Base-by-base conservation (phyloP, 495 filamentous ascomycete species). In the Viridothelium virens region DNA sequence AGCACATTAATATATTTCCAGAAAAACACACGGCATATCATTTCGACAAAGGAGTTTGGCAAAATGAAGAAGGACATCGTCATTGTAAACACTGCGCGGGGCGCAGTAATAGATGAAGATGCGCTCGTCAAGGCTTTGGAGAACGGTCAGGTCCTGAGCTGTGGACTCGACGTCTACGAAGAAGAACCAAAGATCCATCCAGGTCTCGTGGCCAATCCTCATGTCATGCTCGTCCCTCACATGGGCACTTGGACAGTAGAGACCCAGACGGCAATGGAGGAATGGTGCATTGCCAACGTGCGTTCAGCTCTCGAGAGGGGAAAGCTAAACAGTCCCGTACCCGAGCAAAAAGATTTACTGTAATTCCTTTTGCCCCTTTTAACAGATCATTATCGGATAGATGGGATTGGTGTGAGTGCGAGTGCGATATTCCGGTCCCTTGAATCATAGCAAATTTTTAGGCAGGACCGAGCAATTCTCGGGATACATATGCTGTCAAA, bases 1-100 rank as follows among this genome's bases (percentile, higher is more conserved):
- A 59, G 7, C 16, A 14, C 47, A 62, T 31, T 67, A 31, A 64
- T 67, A 12, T 68, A 36, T 39, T 11, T 11, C 36, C 62, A 89
- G 86, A 80, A 82, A 76, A 72, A 83, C 47, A 89, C 88, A 33
- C 83, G 79, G 62, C 87, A 90, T 69, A 85, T 87, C 67, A 88
- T 90, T 67, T 82, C 85, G 41, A 79, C 75, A 46, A 67, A 76
- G 3, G 82, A 90, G 69, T 88, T 91, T 71, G 78, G 77, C 33
- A 80, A 80, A 72, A 91, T 90, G 88, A 91, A 90, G 74, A 78
- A 79, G 63, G 86, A 87, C 41, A 81, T 88, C 48, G 84, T 89
- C 38, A 84, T 91, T 34, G 82, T 91, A 65, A 89, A 89, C 75
- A 90, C 88, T 2, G 86, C 87, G 16, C 83, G 86, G 31, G 86